Conservation (phyloP, 2,329 filamentous ascomycete species). For the Decorospora gaudefroyi region DNA sequence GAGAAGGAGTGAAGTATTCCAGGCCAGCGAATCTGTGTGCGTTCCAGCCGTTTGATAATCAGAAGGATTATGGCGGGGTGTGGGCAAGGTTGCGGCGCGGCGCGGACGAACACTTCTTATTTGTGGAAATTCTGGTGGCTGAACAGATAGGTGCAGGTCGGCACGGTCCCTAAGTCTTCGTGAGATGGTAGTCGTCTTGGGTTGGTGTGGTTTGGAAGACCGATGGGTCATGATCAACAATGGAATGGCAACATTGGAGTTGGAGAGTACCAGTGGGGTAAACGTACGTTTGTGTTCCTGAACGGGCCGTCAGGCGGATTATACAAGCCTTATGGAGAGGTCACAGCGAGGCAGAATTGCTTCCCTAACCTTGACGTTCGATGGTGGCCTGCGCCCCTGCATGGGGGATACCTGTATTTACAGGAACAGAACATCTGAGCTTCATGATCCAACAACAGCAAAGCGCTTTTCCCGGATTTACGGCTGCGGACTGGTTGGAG, state of each 20-base stretch:
- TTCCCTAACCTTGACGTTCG: slow-evolving; percentile 33
- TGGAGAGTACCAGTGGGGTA: slow-evolving; percentile 36
- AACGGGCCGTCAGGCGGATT: slow-evolving; percentile 29
- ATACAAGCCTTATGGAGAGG: slow-evolving; percentile 40
- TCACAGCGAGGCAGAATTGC: slow-evolving; percentile 42
- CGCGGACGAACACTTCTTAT: slow-evolving; percentile 35
- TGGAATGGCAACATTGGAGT: slow-evolving; percentile 36
- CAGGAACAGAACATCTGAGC: slow-evolving; percentile 40
- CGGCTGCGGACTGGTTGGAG: slow-evolving; percentile 46
- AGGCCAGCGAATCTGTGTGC: slow-evolving; percentile 30
- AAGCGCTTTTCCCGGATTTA: slow-evolving; percentile 44
- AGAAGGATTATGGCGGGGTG: slow-evolving; percentile 38
- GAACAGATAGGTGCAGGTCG: slow-evolving; percentile 37
- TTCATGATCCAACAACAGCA: slow-evolving; percentile 36
- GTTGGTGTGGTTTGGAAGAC: slow-evolving; percentile 35
- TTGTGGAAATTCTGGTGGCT: slow-evolving; percentile 39
- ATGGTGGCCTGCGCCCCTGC: slow-evolving; percentile 42
- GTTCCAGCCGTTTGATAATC: slow-evolving; percentile 33
- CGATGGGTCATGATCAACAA: slow-evolving; percentile 44
- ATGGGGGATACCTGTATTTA: slow-evolving; percentile 43
- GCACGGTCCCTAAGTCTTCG: slow-evolving; percentile 41
- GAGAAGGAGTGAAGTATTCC: slow-evolving; percentile 29
- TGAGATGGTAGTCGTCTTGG: slow-evolving; percentile 43
- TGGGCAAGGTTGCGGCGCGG: slow-evolving; percentile 41
- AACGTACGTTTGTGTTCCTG: slow-evolving; percentile 43